Percentiles rank a stretch among this genome's conserved stretches.
Evolutionary conservation across 139 green algal species (phyloP).

Genomic region (Asterochloris sp.): DNA sequence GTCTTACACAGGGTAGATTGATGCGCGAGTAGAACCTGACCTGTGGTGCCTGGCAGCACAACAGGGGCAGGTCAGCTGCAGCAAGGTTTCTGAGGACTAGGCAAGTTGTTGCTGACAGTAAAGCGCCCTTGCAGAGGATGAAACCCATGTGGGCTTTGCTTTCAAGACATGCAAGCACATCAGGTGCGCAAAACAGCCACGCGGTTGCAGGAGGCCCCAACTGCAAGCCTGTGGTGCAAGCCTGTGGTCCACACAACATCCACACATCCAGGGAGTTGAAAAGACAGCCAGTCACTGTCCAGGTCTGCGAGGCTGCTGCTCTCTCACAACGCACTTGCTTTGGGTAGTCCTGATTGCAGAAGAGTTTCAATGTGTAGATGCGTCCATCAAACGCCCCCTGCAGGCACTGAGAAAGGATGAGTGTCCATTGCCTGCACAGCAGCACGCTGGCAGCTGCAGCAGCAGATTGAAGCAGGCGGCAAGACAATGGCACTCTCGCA

Average conservation of each 20-base stretch:
- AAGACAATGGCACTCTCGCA: too few relatives aligned
- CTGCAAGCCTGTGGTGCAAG: too few relatives aligned
- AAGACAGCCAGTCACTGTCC: not conserved
- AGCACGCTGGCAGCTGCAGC: not conserved
- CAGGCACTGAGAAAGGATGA: not conserved
- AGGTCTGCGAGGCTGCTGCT: not conserved
- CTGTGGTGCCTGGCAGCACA: slow-evolving; percentile 28
- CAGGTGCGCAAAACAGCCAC: not conserved
- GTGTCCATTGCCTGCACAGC: not conserved
- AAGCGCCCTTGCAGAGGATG: too few relatives aligned
- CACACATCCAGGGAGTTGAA: not conserved
- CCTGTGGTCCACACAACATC: not conserved
- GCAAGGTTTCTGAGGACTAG: too few relatives aligned
- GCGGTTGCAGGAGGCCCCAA: not conserved
- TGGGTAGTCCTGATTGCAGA: slow-evolving; percentile 85
- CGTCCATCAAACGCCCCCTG: slow-evolving; percentile 80
- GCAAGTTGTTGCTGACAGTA: too few relatives aligned
- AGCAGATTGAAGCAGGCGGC: too few relatives aligned
- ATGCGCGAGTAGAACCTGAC: slow-evolving; percentile 68
- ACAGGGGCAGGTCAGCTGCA: too few relatives aligned
- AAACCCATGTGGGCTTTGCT: too few relatives aligned
- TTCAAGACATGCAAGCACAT: too few relatives aligned
- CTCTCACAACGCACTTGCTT: slow-evolving; percentile 33
- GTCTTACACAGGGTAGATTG: slow-evolving; percentile 65
- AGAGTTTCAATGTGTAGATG: slow-evolving; percentile 91